A percentile compares a stretch with the other conserved stretches of the same genome.
Evolutionary conservation across 1,139 yeast species (phyloP).

Genomic region (Yamadazyma mexicana): DNA sequence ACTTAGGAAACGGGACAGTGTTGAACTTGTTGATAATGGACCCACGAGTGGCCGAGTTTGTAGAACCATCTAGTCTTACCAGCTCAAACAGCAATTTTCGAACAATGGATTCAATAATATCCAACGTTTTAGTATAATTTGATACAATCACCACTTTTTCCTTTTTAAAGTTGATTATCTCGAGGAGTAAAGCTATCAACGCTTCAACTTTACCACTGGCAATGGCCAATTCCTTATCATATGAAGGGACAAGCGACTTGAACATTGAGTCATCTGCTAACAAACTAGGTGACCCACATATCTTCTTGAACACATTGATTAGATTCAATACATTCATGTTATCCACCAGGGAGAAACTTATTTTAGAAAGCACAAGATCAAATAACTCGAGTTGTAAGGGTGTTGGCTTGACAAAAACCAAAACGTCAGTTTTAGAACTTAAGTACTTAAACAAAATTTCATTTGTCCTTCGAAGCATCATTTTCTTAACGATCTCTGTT

Average conservation of each 20-base stretch:
- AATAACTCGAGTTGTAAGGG: slow-evolving; percentile 57
- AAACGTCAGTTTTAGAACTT: slow-evolving; percentile 77
- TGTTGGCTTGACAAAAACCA: slow-evolving; percentile 79
- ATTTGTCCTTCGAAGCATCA: slow-evolving; percentile 76
- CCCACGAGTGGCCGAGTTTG: slow-evolving; percentile 66
- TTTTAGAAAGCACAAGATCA: slow-evolving; percentile 35
- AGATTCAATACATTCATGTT: slow-evolving; percentile 54
- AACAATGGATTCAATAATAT: slow-evolving; percentile 64
- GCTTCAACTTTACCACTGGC: slow-evolving; percentile 59
- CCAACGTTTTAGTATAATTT: slow-evolving; percentile 85
- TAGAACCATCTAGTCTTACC: slow-evolving; percentile 80
- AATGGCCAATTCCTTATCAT: slow-evolving; percentile 19
- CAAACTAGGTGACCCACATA: slow-evolving; percentile 80
- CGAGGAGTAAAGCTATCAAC: slow-evolving; percentile 53
- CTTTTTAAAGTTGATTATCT: slow-evolving; percentile 35
- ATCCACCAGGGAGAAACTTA: slow-evolving; percentile 13
- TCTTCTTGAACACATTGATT: slow-evolving; percentile 74
- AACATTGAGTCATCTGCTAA: slow-evolving; percentile 43
- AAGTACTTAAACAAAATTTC: slow-evolving; percentile 61
- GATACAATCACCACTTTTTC: slow-evolving; percentile 89
- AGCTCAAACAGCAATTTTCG: slow-evolving; percentile 50
- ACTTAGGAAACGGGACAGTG: slow-evolving; percentile 34
- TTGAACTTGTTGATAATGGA: slow-evolving; percentile 72
- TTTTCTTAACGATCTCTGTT: slow-evolving; percentile 59
- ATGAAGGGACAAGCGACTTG: slow-evolving; percentile 17